Base-by-base conservation (phyloP, 1,284 basidiomycete species). In the Grifola frondosa region DNA sequence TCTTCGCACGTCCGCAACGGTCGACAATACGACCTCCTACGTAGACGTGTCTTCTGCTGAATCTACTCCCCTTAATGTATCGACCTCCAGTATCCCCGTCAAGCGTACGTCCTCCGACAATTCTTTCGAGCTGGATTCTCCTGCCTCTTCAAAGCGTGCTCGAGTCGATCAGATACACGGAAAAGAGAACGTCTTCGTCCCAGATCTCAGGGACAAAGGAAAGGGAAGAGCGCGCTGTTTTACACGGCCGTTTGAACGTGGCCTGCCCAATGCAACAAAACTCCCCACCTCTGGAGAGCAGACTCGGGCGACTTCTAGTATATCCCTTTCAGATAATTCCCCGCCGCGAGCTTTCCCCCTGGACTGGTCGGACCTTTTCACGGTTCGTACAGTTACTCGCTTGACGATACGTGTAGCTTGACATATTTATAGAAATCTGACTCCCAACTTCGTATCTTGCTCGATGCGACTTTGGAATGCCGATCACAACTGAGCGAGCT, bases 41-140 rank as follows among this genome's bases (percentile, higher is more conserved):
- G 32, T 49, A 35, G 48, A 43, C 36, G 41, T 57, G 28, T 56
- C 59, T 4, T 58, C 62, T 0, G 44, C 54, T 3, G 60, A 59
- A 21, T 48, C 57, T 12, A 52, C 49, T 4, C 45, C 57, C 22
- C 33, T 47, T 3, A 42, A 44, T 19, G 36, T 37, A 11, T 55
- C 55, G 12, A 46, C 49, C 5, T 44, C 52, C 7, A 51, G 52
- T 21, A 37, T 62, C 11, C 60, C 62, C 13, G 30, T 37, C 33
- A 64, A 66, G 40, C 58, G 63, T 13, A 20, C 52, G 6, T 62
- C 60, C 3, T 48, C 57, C 2, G 57, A 56, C 10, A 45, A 46
- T 1, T 43, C 51, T 6, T 48, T 44, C 8, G 52, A 51, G 16
- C 23, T 46, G 0, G 35, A 49, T 6, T 46, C 40, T 3, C 37